Base-by-base conservation (phyloP, 1,284 basidiomycete genomes). In the Trichosporon coremiiforme region DNA sequence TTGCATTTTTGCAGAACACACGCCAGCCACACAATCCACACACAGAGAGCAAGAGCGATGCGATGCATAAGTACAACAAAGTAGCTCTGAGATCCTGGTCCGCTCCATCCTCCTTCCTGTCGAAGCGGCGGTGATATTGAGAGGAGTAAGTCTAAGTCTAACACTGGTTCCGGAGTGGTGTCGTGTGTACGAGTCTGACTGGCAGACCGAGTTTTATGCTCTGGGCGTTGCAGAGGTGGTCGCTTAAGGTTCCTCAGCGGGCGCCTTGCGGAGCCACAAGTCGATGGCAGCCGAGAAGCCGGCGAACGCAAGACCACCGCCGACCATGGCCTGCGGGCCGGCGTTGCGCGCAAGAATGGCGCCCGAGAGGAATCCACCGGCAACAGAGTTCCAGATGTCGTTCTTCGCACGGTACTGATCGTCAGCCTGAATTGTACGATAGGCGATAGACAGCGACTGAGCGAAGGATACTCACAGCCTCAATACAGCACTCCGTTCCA, bases 401-500 rank as follows among this genome's bases (percentile, higher is more conserved):
- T 95, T 95, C 84, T 90, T 94, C n/a, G 93, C 94, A 68, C 95
- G 92, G 83, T 96, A 98, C 94, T 97, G 70, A 0, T 7, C 1
- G 69, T 70, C 50, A 68, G 71, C 65, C 9, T 15, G 25, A 25
- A 25, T 25, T 25, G 25, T 25, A 25, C 25, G 25, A 15, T 3
- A n/a, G 17, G 15, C 25, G 25, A 25, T 25, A 25, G 25, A 25
- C 25, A 25, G 25, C 25, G 25, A 25, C 25, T 25, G 25, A 25
- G 25, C 25, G 25, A 25, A 4, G 7, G 17, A 35, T n/a, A 90
- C 95, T 84, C 83, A 94, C 95, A 72, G 91, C 93, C 85, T 99
- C 96, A 70, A 98, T 92, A 73, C 94, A 90, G 79, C 96, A 99
- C 84, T 99, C 97, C 15, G 94, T 90, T 35, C 95, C 95, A 17